phyloP scores from a whole-genome alignment of 2,329 filamentous ascomycete genomes.

The Colletotrichum trifolii region DNA sequence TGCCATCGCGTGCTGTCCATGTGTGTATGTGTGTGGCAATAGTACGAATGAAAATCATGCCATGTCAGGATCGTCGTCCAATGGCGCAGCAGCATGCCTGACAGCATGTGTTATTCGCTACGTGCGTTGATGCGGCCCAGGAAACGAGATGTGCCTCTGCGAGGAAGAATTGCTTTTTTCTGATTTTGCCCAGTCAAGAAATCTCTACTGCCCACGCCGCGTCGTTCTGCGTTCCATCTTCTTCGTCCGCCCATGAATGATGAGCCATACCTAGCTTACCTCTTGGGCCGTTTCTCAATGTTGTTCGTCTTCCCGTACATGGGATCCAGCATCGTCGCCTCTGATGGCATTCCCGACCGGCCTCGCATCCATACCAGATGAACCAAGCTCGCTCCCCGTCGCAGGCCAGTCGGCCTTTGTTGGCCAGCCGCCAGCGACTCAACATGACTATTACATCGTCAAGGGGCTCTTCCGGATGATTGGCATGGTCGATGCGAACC shows the following conservation, averaged over 20 bases:
- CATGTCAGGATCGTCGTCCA: neutral
- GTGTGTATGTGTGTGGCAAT: no score
- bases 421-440: constrained; percentile 27
- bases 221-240: no score
- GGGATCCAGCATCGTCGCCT: neutral
- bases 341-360: constrained; percentile 19
- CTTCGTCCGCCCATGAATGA: neutral
- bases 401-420: constrained; percentile 22
- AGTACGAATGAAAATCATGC: neutral
- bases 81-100: constrained; percentile 9
- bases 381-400: constrained; percentile 21
- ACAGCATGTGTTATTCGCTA: neutral
- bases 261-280: neutral
- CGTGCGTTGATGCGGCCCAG: no score
- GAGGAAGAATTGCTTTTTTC: constrained; percentile 6
- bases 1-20: neutral
- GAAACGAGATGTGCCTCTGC: neutral
- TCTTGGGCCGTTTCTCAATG: neutral
- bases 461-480: constrained; percentile 23
- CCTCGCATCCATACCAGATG: constrained; percentile 14
- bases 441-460: constrained; percentile 28
- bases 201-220: no score
- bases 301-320: neutral
- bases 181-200: no score
- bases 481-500: constrained; percentile 37